phyloP scores from a whole-genome alignment of 1,284 basidiomycete species.

The Leccinum cinnamomeum region DNA sequence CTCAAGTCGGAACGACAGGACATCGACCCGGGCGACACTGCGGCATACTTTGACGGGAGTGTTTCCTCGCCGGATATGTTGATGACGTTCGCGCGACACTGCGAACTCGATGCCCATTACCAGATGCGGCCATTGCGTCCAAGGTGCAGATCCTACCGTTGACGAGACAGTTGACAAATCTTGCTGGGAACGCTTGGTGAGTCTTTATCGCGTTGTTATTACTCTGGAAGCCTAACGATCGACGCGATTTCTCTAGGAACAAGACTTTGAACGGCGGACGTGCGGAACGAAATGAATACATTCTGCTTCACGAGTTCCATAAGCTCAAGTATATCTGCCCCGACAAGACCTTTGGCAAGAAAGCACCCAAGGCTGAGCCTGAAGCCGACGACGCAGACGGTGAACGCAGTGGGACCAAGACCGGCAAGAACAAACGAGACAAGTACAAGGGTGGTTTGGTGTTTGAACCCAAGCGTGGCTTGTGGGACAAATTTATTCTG shows the following conservation, averaged over 20 bases:
- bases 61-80: constrained; percentile 78
- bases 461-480: constrained; percentile 93
- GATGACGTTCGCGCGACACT: constrained; percentile 87
- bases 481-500: constrained; percentile 97
- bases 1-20: constrained; percentile 86
- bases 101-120: constrained; percentile 92
- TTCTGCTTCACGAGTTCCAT: constrained; percentile 98
- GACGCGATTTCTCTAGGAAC: constrained; percentile 58
- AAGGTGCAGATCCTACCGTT: constrained; percentile 90
- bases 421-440: constrained; percentile 76
- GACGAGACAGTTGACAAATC: constrained; percentile 92
- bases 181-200: constrained; percentile 98
- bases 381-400: constrained; percentile 60
- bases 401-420: constrained; percentile 54
- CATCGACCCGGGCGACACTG: constrained; percentile 95
- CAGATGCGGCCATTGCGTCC: constrained; percentile 88
- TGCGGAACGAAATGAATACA: constrained; percentile 98
- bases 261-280: constrained; percentile 94
- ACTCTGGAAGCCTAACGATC: not conserved
- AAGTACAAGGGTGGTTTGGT: constrained; percentile 99
- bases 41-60: constrained; percentile 86
- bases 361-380: constrained; percentile 40
- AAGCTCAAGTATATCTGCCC: constrained; percentile 95
- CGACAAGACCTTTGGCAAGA: constrained; percentile 89
- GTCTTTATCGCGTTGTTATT: constrained; percentile 37